phyloP scores from a whole-genome alignment of 192 early-diverging fungal species.

The Coemansia sp. region DNA sequence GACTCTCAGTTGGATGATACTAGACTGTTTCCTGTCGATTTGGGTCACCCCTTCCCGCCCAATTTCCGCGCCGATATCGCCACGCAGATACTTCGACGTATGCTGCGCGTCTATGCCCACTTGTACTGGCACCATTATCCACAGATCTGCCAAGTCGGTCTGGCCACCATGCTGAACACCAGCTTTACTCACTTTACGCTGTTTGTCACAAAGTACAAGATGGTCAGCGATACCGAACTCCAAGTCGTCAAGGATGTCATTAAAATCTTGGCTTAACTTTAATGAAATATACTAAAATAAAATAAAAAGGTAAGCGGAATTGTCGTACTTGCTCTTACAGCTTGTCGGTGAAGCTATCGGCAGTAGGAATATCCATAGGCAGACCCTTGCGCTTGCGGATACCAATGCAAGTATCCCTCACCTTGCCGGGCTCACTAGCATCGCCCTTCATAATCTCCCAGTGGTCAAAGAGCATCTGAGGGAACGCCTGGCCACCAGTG shows the following conservation, averaged over 20 bases:
- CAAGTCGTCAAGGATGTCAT: slow-evolving; percentile 58
- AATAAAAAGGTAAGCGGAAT: slow-evolving; percentile 5
- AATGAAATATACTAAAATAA: background rate
- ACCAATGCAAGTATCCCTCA: slow-evolving; percentile 69
- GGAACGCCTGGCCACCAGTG: slow-evolving; percentile 99
- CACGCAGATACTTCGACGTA: slow-evolving; percentile 79
- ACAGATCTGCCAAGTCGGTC: slow-evolving; percentile 72
- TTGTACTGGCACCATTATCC: slow-evolving; percentile 88
- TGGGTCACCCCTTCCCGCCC: slow-evolving; percentile 74
- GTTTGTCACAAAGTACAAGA: slow-evolving; percentile 85
- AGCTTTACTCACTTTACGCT: slow-evolving; percentile 93
- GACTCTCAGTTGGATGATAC: slow-evolving; percentile 87
- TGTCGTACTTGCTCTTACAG: background rate
- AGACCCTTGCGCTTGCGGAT: slow-evolving; percentile 97
- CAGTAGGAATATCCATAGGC: slow-evolving; percentile 55
- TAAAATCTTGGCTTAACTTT: slow-evolving; percentile 41
- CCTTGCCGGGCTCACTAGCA: slow-evolving; percentile 76
- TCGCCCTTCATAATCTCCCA: slow-evolving; percentile 89
- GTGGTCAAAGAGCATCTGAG: slow-evolving; percentile 96
- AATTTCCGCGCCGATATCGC: slow-evolving; percentile 68
- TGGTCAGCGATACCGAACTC: slow-evolving; percentile 65
- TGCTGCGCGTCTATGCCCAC: slow-evolving; percentile 94
- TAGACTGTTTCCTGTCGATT: slow-evolving; percentile 81
- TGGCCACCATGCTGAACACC: slow-evolving; percentile 92
- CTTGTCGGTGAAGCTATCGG: slow-evolving; percentile 69